phyloP scores from a whole-genome alignment of 2,329 filamentous ascomycete species.

The Periglandula ipomoeae region DNA sequence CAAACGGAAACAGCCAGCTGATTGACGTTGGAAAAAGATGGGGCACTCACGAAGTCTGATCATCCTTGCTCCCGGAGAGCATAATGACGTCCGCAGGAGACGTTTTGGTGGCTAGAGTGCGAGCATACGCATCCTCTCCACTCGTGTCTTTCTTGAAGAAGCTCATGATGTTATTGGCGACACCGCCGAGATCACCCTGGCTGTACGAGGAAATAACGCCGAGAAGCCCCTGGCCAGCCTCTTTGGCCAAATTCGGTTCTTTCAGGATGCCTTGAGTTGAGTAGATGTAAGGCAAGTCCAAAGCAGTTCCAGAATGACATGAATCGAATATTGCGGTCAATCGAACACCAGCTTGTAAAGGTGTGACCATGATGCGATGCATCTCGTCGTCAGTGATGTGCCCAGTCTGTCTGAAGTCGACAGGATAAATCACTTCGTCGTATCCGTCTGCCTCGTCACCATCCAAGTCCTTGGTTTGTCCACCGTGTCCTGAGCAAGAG shows the following conservation, averaged over 20 bases:
- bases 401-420: constrained; percentile 70
- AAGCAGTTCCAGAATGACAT: constrained; percentile 57
- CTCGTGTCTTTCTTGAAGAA: constrained; percentile 83
- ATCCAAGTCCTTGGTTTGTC: constrained; percentile 71
- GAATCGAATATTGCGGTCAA: constrained; percentile 57
- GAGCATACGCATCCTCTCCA: constrained; percentile 74
- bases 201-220: constrained; percentile 50
- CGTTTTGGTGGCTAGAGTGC: constrained; percentile 79
- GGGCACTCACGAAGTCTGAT: constrained; percentile 75
- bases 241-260: constrained; percentile 58
- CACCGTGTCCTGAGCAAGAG: constrained; percentile 53
- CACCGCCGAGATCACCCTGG: constrained; percentile 69
- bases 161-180: constrained; percentile 69
- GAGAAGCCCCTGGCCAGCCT: constrained; percentile 55
- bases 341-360: constrained; percentile 45
- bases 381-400: constrained; percentile 80
- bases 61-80: constrained; percentile 95
- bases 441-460: constrained; percentile 76
- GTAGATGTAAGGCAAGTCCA: constrained; percentile 61
- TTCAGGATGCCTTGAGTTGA: constrained; percentile 61
- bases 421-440: constrained; percentile 76
- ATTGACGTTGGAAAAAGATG: constrained; percentile 10
- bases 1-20: not conserved
- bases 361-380: constrained; percentile 61
- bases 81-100: constrained; percentile 93